Evolutionary conservation across 2,329 filamentous ascomycete genomes (phyloP), one percentile per base, ranked within the genome.

Genomic region (Alternaria hordeiaustralica): DNA sequence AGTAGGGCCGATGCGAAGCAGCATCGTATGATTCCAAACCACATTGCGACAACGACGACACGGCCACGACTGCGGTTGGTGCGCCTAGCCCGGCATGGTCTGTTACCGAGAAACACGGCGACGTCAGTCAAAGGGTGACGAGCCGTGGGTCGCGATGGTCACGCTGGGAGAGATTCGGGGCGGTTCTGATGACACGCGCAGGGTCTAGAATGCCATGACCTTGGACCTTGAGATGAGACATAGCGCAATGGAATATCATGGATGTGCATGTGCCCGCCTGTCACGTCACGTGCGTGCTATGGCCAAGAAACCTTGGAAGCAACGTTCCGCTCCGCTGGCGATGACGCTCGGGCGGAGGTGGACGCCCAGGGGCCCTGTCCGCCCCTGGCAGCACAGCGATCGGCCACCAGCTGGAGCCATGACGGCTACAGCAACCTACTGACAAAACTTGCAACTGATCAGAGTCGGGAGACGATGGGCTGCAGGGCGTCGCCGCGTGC

Each of bases 341-440:
- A 21, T 18, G 33, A 28, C 28, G 45, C 11, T 41, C 26, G 47
- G 59, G 62, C 55, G 59, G 61, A 61, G 23, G n/a, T 44, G 25
- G 11, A 7, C 53, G 69, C 51, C 67, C 49, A 63, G 66, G 53
- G 36, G 43, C 63, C 68, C 65, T 68, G 61, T 67, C 63, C 68
- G 53, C 61, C 65, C 64, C 54, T 44, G 36, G 49, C 44, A 15
- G 30, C 30, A 64, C 44, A 30, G 47, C 41, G 43, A 57, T 56
- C 56, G 43, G 23, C 36, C 20, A 21, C 36, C 20, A 21, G 11
- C 23, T 10, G 51, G 51, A 28, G 50, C 28, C 28, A 54, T 18
- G 26, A 46, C 33, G 54, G 26, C 20, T 44, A 36, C 5, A 44
- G 49, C 5, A 21, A n/a, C 28, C 36, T 41, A 18, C 36, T 41